Evolutionary conservation across 371 early-diverging fungal genomes (phyloP), one percentile per base, ranked within the genome.

Genomic region (Mortierella sp.): DNA sequence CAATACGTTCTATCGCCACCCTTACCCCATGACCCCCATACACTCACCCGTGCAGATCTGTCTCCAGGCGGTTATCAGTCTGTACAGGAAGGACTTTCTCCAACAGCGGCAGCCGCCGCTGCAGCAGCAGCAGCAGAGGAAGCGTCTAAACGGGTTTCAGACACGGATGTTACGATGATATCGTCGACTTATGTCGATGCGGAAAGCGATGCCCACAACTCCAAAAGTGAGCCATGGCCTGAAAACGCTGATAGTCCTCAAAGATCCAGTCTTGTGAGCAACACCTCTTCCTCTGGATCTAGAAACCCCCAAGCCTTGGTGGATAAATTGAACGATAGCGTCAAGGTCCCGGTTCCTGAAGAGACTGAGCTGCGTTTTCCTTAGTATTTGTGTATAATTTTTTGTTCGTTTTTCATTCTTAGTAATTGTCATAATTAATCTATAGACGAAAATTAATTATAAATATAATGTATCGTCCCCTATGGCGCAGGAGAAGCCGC

Each of bases 191-290:
- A 31, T 53, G 46, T 19, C 2, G 48, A 54, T 24, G 50, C 49
- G 17, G 44, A 63, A 28, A 54, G 43, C 23, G 44, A 55, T 26
- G 43, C 28, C 9, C 55, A 60, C 37, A 44, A 43, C n/a, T 32
- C 70, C 17, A 70, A 58, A 57, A 52, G 49, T 47, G 70, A 63
- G 15, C 43, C 56, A n/a, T 64, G 64, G 64, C 57, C 65, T 14
- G n/a, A n/a, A n/a, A n/a, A n/a, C n/a, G n/a, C n/a, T n/a, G n/a
- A n/a, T n/a, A 37, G 37, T 34, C 37, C 14, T 14, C 39, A 37
- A 9, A 30, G 47, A 23, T 19, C 52, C 5, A 61, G 62, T n/a
- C 19, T 61, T 15, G 12, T 34, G 17, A 61, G 53, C 39, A 41
- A 49, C 30, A 14, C 23, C 30, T 53, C 41, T 24, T 14, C 44